Percentiles rank a stretch among this genome's conserved stretches.
Evolutionary conservation across 768 basidiomycete genomes (phyloP).

Genomic region (Xerocomus potaroensis): DNA sequence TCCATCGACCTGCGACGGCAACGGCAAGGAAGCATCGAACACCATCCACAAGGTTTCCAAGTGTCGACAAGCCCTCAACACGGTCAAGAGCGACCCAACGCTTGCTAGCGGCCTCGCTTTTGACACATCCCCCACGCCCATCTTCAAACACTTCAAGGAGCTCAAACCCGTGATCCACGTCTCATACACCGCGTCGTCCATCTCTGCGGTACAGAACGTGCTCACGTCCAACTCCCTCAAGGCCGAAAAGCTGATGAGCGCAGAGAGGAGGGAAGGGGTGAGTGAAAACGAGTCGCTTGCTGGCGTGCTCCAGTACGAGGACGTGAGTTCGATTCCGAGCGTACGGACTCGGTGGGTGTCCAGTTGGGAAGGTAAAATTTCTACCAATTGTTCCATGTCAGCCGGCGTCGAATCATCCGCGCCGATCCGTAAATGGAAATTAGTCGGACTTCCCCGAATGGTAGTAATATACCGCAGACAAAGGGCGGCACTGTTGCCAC

Average conservation of each 20-base stretch:
- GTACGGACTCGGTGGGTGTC: conserved; percentile 8
- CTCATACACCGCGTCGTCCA: conserved; percentile 19
- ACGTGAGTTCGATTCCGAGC: conserved; percentile 22
- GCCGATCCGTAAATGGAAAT: conserved; percentile 21
- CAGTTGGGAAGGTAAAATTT: conserved; percentile 9
- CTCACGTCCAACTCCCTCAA: conserved; percentile 20
- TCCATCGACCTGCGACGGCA: neutral
- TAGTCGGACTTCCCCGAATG: conserved; percentile 13
- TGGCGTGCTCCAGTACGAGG: conserved; percentile 25
- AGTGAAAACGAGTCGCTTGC: conserved; percentile 23
- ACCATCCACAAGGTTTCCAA: conserved; percentile 18
- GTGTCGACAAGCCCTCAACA: conserved; percentile 17
- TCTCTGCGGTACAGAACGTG: conserved; percentile 12
- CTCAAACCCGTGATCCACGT: conserved; percentile 12
- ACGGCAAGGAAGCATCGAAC: conserved; percentile 18
- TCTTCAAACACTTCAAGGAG: conserved; percentile 13
- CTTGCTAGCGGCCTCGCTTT: conserved; percentile 17
- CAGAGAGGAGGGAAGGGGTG: conserved; percentile 8
- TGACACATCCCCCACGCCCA: conserved; percentile 18
- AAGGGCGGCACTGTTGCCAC: conserved; percentile 20
- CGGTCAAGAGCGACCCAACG: conserved; percentile 15
- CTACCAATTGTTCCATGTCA: conserved; percentile 15
- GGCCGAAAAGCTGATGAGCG: conserved; percentile 13
- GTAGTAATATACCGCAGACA: conserved; percentile 21
- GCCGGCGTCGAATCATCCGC: conserved; percentile 22